Evolutionary conservation across 2,329 filamentous ascomycete species (phyloP).

Genomic region (Phoma sp.): DNA sequence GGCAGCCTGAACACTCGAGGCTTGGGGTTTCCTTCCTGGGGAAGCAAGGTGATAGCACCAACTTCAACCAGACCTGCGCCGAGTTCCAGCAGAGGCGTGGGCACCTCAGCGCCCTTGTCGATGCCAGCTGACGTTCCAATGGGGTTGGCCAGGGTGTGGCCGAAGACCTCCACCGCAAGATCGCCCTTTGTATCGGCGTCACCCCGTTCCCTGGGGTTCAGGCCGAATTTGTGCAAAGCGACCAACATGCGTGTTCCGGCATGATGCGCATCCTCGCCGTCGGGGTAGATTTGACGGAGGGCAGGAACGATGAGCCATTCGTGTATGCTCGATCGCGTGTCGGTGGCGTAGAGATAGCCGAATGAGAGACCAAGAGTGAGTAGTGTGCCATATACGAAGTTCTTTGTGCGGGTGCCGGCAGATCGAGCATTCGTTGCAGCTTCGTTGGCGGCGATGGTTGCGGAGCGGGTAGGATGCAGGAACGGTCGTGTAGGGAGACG

Average conservation of each 20-base stretch:
- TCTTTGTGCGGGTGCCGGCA: slow-evolving; percentile 54
- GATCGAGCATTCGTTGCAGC: slow-evolving; percentile 46
- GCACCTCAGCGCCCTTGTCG: slow-evolving; percentile 91
- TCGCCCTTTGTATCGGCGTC: slow-evolving; percentile 60
- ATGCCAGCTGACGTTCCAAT: slow-evolving; percentile 94
- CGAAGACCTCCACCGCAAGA: slow-evolving; percentile 73
- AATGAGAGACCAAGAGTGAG: slow-evolving; percentile 55
- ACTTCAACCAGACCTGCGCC: slow-evolving; percentile 90
- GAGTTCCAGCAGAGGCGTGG: slow-evolving; percentile 81
- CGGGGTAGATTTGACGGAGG: slow-evolving; percentile 69
- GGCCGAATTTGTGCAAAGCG: slow-evolving; percentile 71
- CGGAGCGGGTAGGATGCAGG: slow-evolving; percentile 29
- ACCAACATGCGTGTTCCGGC: slow-evolving; percentile 74
- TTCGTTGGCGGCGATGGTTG: slow-evolving; percentile 35
- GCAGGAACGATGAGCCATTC: slow-evolving; percentile 63
- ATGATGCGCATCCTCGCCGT: slow-evolving; percentile 93
- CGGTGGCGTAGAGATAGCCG: slow-evolving; percentile 59
- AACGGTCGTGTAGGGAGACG: slow-evolving; percentile 24
- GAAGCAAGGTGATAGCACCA: slow-evolving; percentile 84
- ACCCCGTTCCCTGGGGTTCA: slow-evolving; percentile 85
- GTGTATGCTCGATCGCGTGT: slow-evolving; percentile 61
- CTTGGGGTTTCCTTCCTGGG: slow-evolving; percentile 85
- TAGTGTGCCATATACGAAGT: slow-evolving; percentile 60
- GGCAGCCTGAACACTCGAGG: slow-evolving; percentile 88
- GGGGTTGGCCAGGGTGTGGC: slow-evolving; percentile 78